Base-by-base conservation (phyloP, 2,329 filamentous ascomycete species). In the Neopestalotiopsis clavispora region DNA sequence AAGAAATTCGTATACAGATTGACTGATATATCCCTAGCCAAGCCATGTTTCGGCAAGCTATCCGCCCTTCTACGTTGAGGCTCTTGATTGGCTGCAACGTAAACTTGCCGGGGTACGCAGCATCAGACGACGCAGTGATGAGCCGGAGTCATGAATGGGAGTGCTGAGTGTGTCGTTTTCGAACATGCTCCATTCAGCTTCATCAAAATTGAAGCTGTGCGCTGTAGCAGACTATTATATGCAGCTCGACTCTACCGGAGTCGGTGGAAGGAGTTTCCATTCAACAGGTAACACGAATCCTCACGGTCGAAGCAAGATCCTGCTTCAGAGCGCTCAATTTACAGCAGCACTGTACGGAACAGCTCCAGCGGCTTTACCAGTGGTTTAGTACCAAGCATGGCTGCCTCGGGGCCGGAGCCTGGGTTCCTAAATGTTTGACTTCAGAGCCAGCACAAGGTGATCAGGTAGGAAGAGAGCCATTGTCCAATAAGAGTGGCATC, bases 41-140 rank as follows among this genome's bases (percentile, higher is more conserved):
- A 52, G 45, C 45, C 45, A 52, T 52, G 45, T 52, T 52, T 52
- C 45, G 45, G 45, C 45, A 52, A 52, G 45, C 45, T 52, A 52
- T 52, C 45, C 45, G 45, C 45, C 9, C 45, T 9, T 20, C 45
- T 52, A 17, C 45, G n/a, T 52, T 20, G 45, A 52, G 45, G 45
- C 17, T 52, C 14, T 52, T 20, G 20, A 52, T 52, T 52, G 45
- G 45, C 45, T 52, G 45, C 7, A 52, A 52, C 9, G 17, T 52
- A 23, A n/a, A 20, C 14, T 52, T 20, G 20, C 45, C 20, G 20
- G 45, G 45, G 45, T 52, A 17, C 6, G 45, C 45, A 20, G 45
- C 45, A 20, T n/a, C 17, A 52, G 45, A 52, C 6, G 45, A 23
- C 45, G 45, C 45, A 52, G 45, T 52, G 45, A n/a, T 52, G 45